Conservation (phyloP, 768 basidiomycete genomes). For the Leccinum rimulosum region DNA sequence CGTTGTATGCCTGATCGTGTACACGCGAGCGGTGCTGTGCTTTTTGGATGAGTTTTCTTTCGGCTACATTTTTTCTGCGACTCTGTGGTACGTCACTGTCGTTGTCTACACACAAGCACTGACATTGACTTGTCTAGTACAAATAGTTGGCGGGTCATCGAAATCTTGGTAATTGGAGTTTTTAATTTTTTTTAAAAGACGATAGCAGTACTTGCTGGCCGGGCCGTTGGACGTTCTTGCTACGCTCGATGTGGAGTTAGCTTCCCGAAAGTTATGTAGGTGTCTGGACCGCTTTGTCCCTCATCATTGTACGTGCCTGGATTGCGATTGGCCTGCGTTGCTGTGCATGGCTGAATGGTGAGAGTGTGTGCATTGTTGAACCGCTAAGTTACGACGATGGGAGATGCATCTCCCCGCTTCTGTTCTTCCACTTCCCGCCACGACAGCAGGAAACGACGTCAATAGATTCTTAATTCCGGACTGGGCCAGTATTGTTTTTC, state of each 20-base stretch:
- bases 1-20: slow-evolving; percentile 19
- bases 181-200: neutral
- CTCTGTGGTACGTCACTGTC: too few relatives aligned
- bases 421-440: neutral
- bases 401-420: neutral
- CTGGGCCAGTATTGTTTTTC: neutral
- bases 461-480: slow-evolving; percentile 13
- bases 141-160: neutral
- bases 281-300: neutral
- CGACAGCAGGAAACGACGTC: neutral
- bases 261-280: neutral
- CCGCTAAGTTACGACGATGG: slow-evolving; percentile 2
- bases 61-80: neutral
- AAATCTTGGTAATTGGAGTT: neutral
- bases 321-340: neutral
- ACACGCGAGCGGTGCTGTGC: neutral
- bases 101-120: neutral
- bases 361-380: neutral
- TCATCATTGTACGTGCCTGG: neutral
- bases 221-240: slow-evolving; percentile 6
- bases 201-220: neutral
- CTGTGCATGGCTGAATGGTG: too few relatives aligned
- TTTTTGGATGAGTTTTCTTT: neutral
- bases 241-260: slow-evolving; percentile 9
- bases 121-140: neutral